A percentile compares a stretch with the other conserved stretches of the same genome.
Evolutionary conservation across 139 green algal species (phyloP).

Genomic region (Axilococcus clingmanii): DNA sequence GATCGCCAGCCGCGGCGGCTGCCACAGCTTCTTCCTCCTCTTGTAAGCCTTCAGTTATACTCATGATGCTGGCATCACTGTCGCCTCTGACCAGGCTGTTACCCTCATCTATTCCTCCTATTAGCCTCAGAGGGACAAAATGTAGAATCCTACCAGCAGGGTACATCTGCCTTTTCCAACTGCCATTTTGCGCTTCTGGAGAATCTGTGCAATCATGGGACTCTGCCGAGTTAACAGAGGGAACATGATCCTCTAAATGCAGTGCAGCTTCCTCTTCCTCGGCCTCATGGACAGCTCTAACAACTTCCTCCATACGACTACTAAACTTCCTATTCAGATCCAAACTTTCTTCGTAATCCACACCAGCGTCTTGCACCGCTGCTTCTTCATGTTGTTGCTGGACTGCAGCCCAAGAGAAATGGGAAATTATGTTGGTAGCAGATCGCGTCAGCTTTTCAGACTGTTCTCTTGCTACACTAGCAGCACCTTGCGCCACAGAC

Average conservation of each 20-base stretch:
- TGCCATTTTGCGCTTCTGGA: neutral
- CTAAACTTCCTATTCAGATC: too few species aligned
- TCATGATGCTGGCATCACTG: constrained; percentile 1
- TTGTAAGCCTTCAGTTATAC: constrained; percentile 1
- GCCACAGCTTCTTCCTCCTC: constrained; percentile 2
- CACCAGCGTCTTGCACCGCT: too few species aligned
- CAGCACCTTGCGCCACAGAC: too few species aligned
- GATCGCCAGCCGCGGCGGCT: too few species aligned
- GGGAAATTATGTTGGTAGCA: too few species aligned
- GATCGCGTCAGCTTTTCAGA: neutral
- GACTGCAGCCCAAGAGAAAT: too few species aligned
- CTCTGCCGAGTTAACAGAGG: constrained; percentile 20
- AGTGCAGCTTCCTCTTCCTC: constrained; percentile 20
- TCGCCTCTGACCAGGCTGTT: neutral
- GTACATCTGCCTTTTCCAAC: constrained; percentile 46
- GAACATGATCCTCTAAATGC: constrained; percentile 2
- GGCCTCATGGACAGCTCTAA: constrained; percentile 20
- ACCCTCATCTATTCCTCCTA: constrained; percentile 4
- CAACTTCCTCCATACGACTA: constrained; percentile 19
- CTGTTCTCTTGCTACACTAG: constrained; percentile 20
- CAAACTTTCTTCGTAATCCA: too few species aligned
- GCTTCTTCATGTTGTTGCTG: too few species aligned
- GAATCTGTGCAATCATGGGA: constrained; percentile 1
- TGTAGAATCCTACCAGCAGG: constrained; percentile 73
- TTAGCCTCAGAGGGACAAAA: constrained; percentile 50